Conservation (phyloP, 176 grass and related monocot species). For the Pharus latifolius region DNA sequence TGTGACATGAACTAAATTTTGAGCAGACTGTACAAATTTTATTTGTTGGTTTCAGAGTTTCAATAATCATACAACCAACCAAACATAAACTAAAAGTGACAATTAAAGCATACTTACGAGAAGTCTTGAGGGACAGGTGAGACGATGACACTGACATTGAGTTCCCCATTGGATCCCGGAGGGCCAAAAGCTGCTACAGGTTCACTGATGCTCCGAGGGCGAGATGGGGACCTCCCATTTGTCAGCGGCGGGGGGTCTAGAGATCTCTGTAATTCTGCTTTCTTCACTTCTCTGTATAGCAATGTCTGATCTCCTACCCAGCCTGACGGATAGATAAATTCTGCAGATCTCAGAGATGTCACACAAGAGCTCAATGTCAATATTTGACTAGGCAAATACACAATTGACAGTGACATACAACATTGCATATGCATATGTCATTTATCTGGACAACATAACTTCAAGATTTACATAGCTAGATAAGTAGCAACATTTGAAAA, state of each 20-base stretch:
- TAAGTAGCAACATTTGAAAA: too few relatives aligned
- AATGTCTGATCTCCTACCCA: conserved; percentile 95
- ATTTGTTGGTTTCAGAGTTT: neutral
- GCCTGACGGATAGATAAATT: conserved; percentile 87
- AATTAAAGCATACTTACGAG: conserved; percentile 33
- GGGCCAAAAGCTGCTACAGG: conserved; percentile 83
- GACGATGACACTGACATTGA: conserved; percentile 88
- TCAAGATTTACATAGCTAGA: too few relatives aligned
- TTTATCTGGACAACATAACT: too few relatives aligned
- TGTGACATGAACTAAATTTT: too few relatives aligned
- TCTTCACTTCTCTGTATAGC: conserved; percentile 51
- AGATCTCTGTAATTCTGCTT: conserved; percentile 62
- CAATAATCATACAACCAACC: neutral
- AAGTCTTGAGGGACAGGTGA: conserved; percentile 72
- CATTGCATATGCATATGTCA: too few relatives aligned
- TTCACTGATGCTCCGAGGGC: conserved; percentile 29
- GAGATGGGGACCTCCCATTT: neutral
- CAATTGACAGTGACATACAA: neutral
- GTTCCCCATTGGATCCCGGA: conserved; percentile 72
- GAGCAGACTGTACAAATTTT: too few relatives aligned
- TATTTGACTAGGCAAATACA: neutral
- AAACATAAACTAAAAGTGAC: neutral
- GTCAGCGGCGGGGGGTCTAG: conserved; percentile 52
- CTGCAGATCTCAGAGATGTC: conserved; percentile 4
- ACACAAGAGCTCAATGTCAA: neutral